phyloP scores from a whole-genome alignment of 1,139 yeast genomes.

The Lodderomyces theae region DNA sequence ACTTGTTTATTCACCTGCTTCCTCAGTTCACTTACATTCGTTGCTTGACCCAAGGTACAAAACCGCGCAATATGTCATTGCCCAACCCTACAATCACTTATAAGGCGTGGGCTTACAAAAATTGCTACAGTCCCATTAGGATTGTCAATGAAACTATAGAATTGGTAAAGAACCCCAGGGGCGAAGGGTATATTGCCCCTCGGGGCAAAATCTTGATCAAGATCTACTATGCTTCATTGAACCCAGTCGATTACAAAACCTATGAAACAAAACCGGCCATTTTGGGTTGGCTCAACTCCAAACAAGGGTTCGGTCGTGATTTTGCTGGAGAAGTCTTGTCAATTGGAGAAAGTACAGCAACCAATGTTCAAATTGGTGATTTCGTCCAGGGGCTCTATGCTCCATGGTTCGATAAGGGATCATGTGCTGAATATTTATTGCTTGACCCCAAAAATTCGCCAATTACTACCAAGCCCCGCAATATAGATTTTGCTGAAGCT shows the following conservation, averaged over 20 bases:
- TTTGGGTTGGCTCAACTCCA: constrained; percentile 3
- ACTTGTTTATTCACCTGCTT: no score
- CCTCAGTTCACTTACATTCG: no score
- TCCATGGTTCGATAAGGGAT: constrained; percentile 48
- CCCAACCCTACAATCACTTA: not conserved
- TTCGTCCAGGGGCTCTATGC: constrained; percentile 57
- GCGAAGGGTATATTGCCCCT: constrained; percentile 35
- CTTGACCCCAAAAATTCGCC: constrained; percentile 43
- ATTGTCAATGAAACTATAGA: constrained; percentile 15
- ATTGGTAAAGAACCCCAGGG: constrained; percentile 18
- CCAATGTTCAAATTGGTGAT: constrained; percentile 54
- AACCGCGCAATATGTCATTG: not conserved
- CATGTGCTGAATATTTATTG: constrained; percentile 39
- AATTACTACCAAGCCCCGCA: constrained; percentile 46
- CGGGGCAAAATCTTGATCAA: constrained; percentile 53
- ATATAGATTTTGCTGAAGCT: constrained; percentile 51
- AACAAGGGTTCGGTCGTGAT: constrained; percentile 61
- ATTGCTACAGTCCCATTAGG: constrained; percentile 14
- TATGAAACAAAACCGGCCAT: constrained; percentile 26
- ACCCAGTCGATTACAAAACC: constrained; percentile 65
- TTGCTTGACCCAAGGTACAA: no score
- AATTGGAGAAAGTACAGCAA: constrained; percentile 40
- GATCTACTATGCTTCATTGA: constrained; percentile 57
- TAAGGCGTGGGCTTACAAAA: constrained; percentile 18
- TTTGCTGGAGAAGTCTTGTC: constrained; percentile 62